A percentile compares a stretch with the other conserved stretches of the same genome.
Conservation (phyloP, 1,284 basidiomycete species). For the Ustilago trichophora region DNA sequence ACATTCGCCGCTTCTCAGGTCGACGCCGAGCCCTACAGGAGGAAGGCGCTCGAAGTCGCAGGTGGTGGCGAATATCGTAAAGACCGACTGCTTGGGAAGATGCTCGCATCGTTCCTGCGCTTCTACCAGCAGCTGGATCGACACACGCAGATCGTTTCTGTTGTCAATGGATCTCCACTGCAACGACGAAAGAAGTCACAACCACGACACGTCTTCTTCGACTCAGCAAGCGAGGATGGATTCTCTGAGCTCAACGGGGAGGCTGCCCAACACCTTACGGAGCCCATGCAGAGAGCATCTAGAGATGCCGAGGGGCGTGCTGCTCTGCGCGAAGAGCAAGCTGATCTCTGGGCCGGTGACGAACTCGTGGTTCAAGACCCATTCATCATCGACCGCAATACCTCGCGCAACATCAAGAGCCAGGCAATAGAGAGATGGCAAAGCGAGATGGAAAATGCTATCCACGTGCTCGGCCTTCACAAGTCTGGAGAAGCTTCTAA, state of each 20-base stretch:
- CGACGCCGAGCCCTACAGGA: slow-evolving; percentile 4
- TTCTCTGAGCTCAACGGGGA: neutral
- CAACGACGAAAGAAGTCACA: slow-evolving; percentile 7
- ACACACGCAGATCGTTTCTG: slow-evolving; percentile 20
- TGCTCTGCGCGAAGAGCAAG: slow-evolving; percentile 44
- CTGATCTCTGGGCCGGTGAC: slow-evolving; percentile 54
- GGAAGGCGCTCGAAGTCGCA: neutral
- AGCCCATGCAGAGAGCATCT: slow-evolving; percentile 3
- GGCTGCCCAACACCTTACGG: neutral
- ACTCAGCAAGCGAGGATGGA: slow-evolving; percentile 19
- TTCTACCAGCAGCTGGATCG: slow-evolving; percentile 25
- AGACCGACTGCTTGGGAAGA: slow-evolving; percentile 30
- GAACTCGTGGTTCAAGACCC: slow-evolving; percentile 66
- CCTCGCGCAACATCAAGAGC: slow-evolving; percentile 56
- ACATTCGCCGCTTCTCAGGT: slow-evolving; percentile 15
- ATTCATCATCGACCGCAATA: slow-evolving; percentile 66
- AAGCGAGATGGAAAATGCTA: slow-evolving; percentile 21
- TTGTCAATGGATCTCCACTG: slow-evolving; percentile 26
- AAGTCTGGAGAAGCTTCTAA: neutral
- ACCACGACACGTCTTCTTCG: slow-evolving; percentile 9
- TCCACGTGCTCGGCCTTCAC: slow-evolving; percentile 5
- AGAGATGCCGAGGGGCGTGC: slow-evolving; percentile 7
- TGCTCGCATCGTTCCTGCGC: slow-evolving; percentile 22
- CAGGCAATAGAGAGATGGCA: slow-evolving; percentile 21
- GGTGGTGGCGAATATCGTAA: neutral